phyloP scores from a whole-genome alignment of 306 rosid species.

The Fragaria iinumae region DNA sequence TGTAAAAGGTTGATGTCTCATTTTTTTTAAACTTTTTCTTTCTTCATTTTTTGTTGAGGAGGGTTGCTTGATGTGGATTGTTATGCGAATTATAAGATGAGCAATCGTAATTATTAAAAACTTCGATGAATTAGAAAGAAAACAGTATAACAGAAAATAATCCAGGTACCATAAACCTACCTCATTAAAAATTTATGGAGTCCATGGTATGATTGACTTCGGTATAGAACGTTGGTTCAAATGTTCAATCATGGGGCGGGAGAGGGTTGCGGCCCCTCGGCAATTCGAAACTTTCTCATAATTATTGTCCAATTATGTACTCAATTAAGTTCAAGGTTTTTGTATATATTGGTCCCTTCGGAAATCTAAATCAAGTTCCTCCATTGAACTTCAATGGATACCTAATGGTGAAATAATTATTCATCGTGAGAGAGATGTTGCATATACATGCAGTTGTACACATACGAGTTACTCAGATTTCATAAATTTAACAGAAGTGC shows the following conservation, averaged over 20 bases:
- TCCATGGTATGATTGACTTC: neutral
- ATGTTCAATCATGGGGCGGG: no score
- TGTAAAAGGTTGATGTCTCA: slow-evolving; percentile 33
- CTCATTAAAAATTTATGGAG: neutral
- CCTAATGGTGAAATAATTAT: no score
- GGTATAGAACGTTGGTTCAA: no score
- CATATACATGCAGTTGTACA: neutral
- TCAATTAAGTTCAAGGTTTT: no score
- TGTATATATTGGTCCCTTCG: no score
- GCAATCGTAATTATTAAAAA: slow-evolving; percentile 34
- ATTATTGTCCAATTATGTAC: no score
- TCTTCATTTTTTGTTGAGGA: slow-evolving; percentile 6
- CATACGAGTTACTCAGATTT: neutral
- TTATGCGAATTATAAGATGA: slow-evolving; percentile 44
- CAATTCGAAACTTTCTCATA: no score
- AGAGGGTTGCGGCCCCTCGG: no score
- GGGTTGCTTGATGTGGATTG: slow-evolving; percentile 49
- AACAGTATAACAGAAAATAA: neutral
- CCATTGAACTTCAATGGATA: no score
- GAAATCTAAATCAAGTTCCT: no score
- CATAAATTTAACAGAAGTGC: neutral
- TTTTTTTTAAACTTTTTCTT: slow-evolving; percentile 13
- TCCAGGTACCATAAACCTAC: neutral
- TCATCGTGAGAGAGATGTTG: neutral
- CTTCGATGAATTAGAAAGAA: neutral